These are phyloP conservation scores for Neospermospora avenae DNA, from an alignment of 2,329 filamentous ascomycete species.

Conservation along the genomic window DNA sequence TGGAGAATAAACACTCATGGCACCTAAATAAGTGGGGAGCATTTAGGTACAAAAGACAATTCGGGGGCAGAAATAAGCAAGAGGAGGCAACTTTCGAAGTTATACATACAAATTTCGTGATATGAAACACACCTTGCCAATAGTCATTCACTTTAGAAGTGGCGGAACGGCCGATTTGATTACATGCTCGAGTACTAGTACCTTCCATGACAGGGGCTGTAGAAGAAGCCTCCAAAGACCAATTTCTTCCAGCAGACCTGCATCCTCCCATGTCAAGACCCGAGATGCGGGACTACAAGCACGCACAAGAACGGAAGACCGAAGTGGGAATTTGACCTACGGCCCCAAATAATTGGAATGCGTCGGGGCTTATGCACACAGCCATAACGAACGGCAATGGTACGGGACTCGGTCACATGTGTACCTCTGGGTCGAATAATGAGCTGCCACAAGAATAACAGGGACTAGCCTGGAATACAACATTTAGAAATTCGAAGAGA, in stretches of 20 bases:
- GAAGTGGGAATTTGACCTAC: not conserved
- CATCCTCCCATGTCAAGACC: slow-evolving; percentile 1
- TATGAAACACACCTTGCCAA: slow-evolving; percentile 5
- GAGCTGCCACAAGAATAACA: too few relatives aligned
- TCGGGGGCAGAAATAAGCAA: slow-evolving; percentile 11
- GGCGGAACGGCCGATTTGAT: slow-evolving; percentile 12
- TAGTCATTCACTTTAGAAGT: slow-evolving; percentile 1
- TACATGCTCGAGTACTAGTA: slow-evolving; percentile 5
- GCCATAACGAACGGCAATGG: slow-evolving; percentile 10
- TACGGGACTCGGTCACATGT: slow-evolving; percentile 2
- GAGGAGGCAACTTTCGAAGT: not conserved
- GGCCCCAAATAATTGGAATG: slow-evolving; percentile 3
- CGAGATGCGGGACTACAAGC: not conserved
- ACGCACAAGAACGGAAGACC: not conserved
- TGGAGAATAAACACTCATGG: not conserved
- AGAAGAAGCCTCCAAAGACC: not conserved
- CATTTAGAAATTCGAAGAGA: too few relatives aligned
- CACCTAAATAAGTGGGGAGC: not conserved
- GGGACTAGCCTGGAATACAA: not conserved
- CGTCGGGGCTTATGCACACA: slow-evolving; percentile 21
- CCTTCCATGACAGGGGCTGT: slow-evolving; percentile 8
- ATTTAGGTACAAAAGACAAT: not conserved
- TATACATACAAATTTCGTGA: not conserved
- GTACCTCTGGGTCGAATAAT: not conserved
- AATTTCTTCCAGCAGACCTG: not conserved